Evolutionary conservation across 331 rosid genomes (phyloP), one percentile per base, ranked within the genome.

Genomic region (Quercus tomentella): DNA sequence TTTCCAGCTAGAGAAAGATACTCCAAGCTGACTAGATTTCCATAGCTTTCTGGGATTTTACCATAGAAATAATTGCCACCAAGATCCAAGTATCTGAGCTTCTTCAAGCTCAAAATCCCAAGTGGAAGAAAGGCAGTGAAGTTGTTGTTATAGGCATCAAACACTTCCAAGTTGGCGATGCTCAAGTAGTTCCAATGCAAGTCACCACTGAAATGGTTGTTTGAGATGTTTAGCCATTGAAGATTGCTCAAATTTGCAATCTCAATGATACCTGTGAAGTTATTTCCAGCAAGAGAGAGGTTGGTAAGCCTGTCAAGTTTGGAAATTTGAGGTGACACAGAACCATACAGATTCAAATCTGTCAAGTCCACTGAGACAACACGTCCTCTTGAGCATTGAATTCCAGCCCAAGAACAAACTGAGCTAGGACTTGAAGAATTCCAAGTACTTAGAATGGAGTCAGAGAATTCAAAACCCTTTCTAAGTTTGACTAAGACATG

Each of bases 11-110:
- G 82, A 18, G 98, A 93, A 28, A 93, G 89, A 78, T 89, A 89
- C 81, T 90, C 92, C 76, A 93, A 75, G 51, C 76, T 76, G 22
- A 51, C 85, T 20, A 93, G 45, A 25, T 74, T 77, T 0, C 94
- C 94, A 60, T 91, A 93, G 11, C 78, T 86, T 49, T n/a, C 70
- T 2, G 98, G 97, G 80, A 93, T 86, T 81, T 56, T 77, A 0
- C 97, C 97, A 35, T n/a, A 55, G 82, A 93, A 93, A 70, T 23
- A 91, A 77, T 93, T 93, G 33, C 98, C 98, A 20, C 89, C 96
- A 23, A 93, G 88, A 84, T 93, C 93, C 77, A 93, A 81, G 88
- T 87, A 62, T 72, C 52, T 82, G 65, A 93, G 88, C 82, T 83
- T 89, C 66, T 76, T 80, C 85, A 89, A 77, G 51, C 80, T 84